Evolutionary conservation across 176 grass and related monocot genomes (phyloP).

Genomic region (Bolboschoenus planiculmis): DNA sequence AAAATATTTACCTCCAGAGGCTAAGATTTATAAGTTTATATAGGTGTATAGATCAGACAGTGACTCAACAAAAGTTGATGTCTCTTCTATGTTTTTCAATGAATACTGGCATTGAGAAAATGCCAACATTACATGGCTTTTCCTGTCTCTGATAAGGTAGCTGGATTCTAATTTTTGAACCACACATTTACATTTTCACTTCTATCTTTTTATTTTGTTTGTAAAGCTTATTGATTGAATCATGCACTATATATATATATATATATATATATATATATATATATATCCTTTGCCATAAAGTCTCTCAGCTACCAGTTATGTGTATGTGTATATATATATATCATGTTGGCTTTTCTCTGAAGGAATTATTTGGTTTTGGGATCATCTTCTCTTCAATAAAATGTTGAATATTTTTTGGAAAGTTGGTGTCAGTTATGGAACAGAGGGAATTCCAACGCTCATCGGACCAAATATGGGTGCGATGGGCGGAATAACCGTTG

Average conservation of each 20-base stretch:
- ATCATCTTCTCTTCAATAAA: neutral
- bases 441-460: no score
- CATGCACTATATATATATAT: conserved; percentile 6
- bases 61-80: neutral
- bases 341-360: neutral
- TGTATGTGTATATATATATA: no score
- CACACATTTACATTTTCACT: conserved; percentile 9
- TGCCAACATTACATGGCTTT: conserved; percentile 5
- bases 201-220: neutral
- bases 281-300: neutral
- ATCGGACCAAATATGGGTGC: no score
- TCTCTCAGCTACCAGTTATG: neutral
- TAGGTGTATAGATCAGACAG: neutral
- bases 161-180: conserved; percentile 17
- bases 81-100: neutral
- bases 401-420: neutral
- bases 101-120: conserved; percentile 23
- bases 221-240: neutral
- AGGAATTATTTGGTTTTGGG: neutral
- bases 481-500: no score
- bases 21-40: neutral
- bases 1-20: neutral
- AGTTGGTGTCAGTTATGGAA: neutral
- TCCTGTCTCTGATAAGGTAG: conserved; percentile 22
- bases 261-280: no score